Evolutionary conservation across 768 basidiomycete species (phyloP).

Genomic region (Cubamyces sp.): DNA sequence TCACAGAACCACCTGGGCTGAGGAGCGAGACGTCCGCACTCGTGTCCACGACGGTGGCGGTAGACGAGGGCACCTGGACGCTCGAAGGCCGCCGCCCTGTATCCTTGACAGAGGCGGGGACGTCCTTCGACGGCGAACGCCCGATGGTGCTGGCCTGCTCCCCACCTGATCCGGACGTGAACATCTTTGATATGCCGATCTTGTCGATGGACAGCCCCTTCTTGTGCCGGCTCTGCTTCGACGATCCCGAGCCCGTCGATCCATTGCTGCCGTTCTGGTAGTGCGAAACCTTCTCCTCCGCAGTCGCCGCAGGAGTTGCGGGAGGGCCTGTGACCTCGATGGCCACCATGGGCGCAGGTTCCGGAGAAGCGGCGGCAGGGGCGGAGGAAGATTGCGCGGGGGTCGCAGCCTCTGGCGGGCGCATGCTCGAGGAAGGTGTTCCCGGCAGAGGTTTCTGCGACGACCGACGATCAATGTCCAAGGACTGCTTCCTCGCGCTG

Average conservation of each 20-base stretch:
- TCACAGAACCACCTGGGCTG: conserved; percentile 39
- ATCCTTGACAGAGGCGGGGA: conserved; percentile 28
- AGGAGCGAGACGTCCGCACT: conserved; percentile 37
- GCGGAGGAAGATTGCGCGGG: conserved; percentile 16
- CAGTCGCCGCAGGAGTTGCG: conserved; percentile 25
- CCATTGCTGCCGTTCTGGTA: conserved; percentile 26
- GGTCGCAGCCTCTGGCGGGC: conserved; percentile 16
- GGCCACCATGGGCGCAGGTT: conserved; percentile 34
- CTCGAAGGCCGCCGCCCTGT: conserved; percentile 37
- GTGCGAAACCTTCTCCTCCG: conserved; percentile 29
- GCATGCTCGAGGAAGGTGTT: conserved; percentile 23
- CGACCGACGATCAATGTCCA: conserved; percentile 16
- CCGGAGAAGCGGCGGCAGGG: conserved; percentile 10
- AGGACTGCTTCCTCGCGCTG: conserved; percentile 27
- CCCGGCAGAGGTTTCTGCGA: conserved; percentile 39
- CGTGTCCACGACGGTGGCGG: conserved; percentile 20
- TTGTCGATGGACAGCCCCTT: conserved; percentile 80
- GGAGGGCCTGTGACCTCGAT: conserved; percentile 41
- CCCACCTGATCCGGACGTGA: conserved; percentile 46
- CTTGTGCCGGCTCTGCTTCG: conserved; percentile 54
- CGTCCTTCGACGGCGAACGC: conserved; percentile 29
- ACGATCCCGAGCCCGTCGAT: conserved; percentile 33
- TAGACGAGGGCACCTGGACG: conserved; percentile 34
- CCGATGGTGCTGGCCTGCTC: conserved; percentile 37
- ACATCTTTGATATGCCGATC: conserved; percentile 77